Percentiles rank a stretch among this genome's conserved stretches.
Conservation (phyloP, 345 rosid genomes). For the Bruguiera sexangula region DNA sequence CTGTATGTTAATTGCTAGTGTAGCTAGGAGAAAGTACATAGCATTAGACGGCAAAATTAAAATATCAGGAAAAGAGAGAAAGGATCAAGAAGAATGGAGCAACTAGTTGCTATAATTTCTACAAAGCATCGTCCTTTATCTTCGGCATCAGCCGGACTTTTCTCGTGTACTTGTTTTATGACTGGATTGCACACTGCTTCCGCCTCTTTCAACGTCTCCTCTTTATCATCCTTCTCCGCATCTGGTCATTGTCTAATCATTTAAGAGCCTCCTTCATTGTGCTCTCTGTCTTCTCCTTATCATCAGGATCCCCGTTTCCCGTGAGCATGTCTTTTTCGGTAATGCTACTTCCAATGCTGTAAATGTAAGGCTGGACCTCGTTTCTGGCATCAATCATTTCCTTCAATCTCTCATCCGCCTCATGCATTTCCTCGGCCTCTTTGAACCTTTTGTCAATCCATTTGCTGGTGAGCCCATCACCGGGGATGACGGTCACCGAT, state of each 20-base stretch:
- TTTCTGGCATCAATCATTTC: conserved; percentile 55
- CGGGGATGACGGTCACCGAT: conserved; percentile 45
- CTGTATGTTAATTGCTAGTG: too few species aligned
- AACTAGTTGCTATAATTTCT: neutral
- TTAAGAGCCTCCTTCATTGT: conserved; percentile 42
- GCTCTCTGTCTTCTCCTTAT: conserved; percentile 46
- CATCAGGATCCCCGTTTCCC: conserved; percentile 40
- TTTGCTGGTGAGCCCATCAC: conserved; percentile 50
- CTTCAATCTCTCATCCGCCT: conserved; percentile 41
- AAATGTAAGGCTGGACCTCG: conserved; percentile 47
- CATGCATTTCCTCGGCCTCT: conserved; percentile 55
- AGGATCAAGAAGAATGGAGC: neutral
- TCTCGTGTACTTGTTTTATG: conserved; percentile 45
- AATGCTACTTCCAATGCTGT: conserved; percentile 44
- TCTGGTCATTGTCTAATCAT: conserved; percentile 55
- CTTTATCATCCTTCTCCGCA: conserved; percentile 52
- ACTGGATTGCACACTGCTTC: conserved; percentile 51
- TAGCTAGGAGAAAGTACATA: too few species aligned
- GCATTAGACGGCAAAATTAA: too few species aligned
- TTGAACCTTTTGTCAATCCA: conserved; percentile 54
- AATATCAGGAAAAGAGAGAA: neutral
- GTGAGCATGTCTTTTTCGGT: conserved; percentile 38
- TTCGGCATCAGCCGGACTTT: conserved; percentile 25
- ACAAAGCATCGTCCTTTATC: conserved; percentile 46
- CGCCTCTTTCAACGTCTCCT: conserved; percentile 49